Conservation (phyloP, 257 asterid genomes). For the Solanum neorickii region DNA sequence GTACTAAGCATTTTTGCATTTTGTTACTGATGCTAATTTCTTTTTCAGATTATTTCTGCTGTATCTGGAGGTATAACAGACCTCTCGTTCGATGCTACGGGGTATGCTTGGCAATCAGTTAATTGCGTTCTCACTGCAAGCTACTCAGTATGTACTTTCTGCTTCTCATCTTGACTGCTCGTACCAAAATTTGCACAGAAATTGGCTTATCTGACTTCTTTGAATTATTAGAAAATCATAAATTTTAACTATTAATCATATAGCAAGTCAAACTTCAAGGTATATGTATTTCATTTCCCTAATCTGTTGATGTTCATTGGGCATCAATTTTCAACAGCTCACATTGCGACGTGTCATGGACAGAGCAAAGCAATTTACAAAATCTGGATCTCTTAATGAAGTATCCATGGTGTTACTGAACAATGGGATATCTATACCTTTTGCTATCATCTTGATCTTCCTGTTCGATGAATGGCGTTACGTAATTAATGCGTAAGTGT, state of each 20-base stretch:
- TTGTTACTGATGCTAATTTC: neutral
- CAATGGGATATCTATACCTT: slow-evolving; percentile 34
- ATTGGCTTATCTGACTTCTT: neutral
- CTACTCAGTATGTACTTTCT: slow-evolving; percentile 28
- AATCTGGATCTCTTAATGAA: slow-evolving; percentile 45
- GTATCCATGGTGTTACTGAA: slow-evolving; percentile 44
- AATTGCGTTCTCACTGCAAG: slow-evolving; percentile 41
- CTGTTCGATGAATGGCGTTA: slow-evolving; percentile 34
- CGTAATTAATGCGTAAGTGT: slow-evolving; percentile 21
- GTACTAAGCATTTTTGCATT: neutral
- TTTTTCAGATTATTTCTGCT: slow-evolving; percentile 31
- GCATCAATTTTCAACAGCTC: slow-evolving; percentile 22
- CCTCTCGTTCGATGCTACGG: slow-evolving; percentile 27
- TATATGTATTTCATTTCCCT: neutral
- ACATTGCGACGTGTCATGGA: slow-evolving; percentile 38
- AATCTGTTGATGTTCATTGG: neutral
- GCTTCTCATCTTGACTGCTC: neutral
- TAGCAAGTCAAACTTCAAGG: neutral
- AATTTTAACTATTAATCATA: neutral
- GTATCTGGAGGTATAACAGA: slow-evolving; percentile 40
- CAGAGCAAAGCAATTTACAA: slow-evolving; percentile 33
- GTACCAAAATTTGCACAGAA: neutral
- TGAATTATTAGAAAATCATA: neutral
- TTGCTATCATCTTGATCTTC: slow-evolving; percentile 29
- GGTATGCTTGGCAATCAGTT: slow-evolving; percentile 32